Evolutionary conservation across 208 protist species (phyloP).

Genomic region (Jaenimonas drosophilae): DNA sequence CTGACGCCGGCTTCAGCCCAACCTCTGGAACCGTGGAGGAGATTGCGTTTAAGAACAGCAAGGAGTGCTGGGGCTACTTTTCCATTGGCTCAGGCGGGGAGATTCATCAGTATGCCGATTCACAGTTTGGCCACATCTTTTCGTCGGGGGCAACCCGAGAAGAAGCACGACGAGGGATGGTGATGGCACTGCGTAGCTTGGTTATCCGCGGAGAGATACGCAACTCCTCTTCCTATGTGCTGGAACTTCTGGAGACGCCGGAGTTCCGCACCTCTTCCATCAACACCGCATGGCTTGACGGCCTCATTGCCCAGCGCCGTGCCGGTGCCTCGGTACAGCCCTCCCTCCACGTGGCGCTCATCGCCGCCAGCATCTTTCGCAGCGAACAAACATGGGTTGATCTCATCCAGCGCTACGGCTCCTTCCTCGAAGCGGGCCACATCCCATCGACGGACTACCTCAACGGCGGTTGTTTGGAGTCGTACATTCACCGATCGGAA

Average conservation of each 20-base stretch:
- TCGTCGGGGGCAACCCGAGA: slow-evolving; percentile 89
- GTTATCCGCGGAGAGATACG: slow-evolving; percentile 94
- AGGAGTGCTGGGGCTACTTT: slow-evolving; percentile 98
- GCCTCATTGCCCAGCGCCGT: slow-evolving; percentile 49
- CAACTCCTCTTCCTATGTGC: slow-evolving; percentile 92
- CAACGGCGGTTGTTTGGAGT: slow-evolving; percentile 45
- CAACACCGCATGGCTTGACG: slow-evolving; percentile 83
- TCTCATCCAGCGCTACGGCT: slow-evolving; percentile 52
- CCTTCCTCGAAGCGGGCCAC: slow-evolving; percentile 77
- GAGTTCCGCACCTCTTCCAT: slow-evolving; percentile 78
- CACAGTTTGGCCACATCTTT: slow-evolving; percentile 98
- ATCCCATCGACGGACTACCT: slow-evolving; percentile 69
- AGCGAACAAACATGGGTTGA: slow-evolving; percentile 29
- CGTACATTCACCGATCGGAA: slow-evolving; percentile 53
- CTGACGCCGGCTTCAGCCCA: slow-evolving; percentile 94
- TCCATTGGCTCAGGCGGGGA: slow-evolving; percentile 81
- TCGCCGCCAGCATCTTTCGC: slow-evolving; percentile 62
- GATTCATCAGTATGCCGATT: slow-evolving; percentile 94
- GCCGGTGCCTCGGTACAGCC: slow-evolving; percentile 25
- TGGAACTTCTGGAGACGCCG: slow-evolving; percentile 74
- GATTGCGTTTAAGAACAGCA: slow-evolving; percentile 92
- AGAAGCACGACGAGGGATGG: slow-evolving; percentile 88
- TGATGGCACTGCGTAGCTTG: slow-evolving; percentile 90
- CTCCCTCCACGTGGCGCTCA: slow-evolving; percentile 58
- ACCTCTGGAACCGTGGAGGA: slow-evolving; percentile 91